These are phyloP conservation scores for Scopulariopsis brevicaulis DNA, from an alignment of 2,329 filamentous ascomycete genomes.

Conservation along the genomic window DNA sequence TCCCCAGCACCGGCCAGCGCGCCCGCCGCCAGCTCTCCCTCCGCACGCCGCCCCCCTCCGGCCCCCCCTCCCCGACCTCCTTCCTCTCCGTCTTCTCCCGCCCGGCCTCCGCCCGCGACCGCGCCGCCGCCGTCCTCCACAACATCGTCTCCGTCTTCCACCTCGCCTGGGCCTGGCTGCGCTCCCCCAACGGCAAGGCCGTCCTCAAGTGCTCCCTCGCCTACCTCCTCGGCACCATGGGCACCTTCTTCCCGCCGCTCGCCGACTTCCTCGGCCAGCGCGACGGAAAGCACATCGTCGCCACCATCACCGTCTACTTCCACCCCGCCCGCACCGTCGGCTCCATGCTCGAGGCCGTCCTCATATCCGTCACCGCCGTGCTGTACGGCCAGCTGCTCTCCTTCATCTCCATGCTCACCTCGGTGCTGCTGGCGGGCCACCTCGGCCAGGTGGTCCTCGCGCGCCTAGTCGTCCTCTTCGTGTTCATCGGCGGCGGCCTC, in stretches of 20 bases:
- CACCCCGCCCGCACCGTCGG: conserved; percentile 79
- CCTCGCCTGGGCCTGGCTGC: conserved; percentile 46
- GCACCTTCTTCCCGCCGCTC: conserved; percentile 68
- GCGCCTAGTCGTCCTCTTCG: conserved; percentile 65
- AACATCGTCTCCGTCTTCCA: conserved; percentile 24
- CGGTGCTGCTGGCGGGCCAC: conserved; percentile 62
- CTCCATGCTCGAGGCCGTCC: conserved; percentile 77
- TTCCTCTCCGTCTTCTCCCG: conserved; percentile 22
- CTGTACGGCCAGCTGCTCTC: conserved; percentile 59
- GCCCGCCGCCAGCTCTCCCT: conserved; percentile 71
- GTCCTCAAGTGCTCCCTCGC: conserved; percentile 88
- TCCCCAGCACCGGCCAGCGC: conserved; percentile 77
- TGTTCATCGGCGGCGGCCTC: conserved; percentile 78
- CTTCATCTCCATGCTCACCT: conserved; percentile 79
- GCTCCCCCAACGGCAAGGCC: conserved; percentile 63
- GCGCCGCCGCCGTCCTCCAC: conserved; percentile 19
- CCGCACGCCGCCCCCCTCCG: conserved; percentile 25
- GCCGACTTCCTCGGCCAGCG: conserved; percentile 66
- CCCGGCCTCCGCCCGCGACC: conserved; percentile 19
- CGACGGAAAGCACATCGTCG: conserved; percentile 89
- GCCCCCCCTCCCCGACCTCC: conserved; percentile 16
- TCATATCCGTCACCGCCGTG: conserved; percentile 69
- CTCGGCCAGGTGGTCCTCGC: conserved; percentile 58
- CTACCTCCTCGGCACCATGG: conserved; percentile 76
- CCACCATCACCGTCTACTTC: conserved; percentile 90